These are phyloP conservation scores for Nymphaea colorata DNA, from an alignment of 164 flowering plant species.

Conservation along the genomic window DNA sequence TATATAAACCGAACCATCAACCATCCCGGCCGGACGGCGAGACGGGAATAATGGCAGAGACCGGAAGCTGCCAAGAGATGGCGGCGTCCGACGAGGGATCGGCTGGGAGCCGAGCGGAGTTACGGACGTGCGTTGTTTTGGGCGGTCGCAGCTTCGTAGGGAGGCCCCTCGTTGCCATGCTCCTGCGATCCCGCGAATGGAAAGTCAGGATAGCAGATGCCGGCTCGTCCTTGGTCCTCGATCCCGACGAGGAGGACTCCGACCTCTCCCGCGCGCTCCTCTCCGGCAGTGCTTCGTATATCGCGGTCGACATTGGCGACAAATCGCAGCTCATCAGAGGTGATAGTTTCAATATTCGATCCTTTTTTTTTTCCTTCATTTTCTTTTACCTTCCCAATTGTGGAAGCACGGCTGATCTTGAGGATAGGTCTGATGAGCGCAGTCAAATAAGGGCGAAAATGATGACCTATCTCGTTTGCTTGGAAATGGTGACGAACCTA, in stretches of 20 bases:
- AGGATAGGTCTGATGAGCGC: neutral
- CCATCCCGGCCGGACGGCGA: too few relatives aligned
- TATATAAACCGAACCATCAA: too few relatives aligned
- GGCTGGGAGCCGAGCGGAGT: neutral
- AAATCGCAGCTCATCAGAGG: constrained; percentile 27
- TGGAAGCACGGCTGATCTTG: neutral
- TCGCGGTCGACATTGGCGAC: constrained; percentile 48
- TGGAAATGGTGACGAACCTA: neutral
- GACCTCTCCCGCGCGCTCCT: constrained; percentile 41
- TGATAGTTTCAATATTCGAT: neutral
- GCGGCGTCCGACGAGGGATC: neutral
- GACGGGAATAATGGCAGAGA: too few relatives aligned
- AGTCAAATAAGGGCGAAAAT: neutral
- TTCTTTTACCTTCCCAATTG: neutral
- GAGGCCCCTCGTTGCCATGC: constrained; percentile 42
- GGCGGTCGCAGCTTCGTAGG: constrained; percentile 69
- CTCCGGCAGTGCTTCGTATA: constrained; percentile 52
- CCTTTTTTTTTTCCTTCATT: neutral
- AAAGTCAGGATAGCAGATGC: constrained; percentile 72
- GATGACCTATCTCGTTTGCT: neutral
- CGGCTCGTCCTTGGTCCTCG: constrained; percentile 6
- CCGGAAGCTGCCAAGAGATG: neutral
- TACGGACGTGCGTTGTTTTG: constrained; percentile 55
- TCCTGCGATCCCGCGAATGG: constrained; percentile 51
- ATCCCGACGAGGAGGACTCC: constrained; percentile 21